Evolutionary conservation across 192 early-diverging fungal genomes (phyloP), one percentile per base, ranked within the genome.

Genomic region (Funneliformis mosseae): DNA sequence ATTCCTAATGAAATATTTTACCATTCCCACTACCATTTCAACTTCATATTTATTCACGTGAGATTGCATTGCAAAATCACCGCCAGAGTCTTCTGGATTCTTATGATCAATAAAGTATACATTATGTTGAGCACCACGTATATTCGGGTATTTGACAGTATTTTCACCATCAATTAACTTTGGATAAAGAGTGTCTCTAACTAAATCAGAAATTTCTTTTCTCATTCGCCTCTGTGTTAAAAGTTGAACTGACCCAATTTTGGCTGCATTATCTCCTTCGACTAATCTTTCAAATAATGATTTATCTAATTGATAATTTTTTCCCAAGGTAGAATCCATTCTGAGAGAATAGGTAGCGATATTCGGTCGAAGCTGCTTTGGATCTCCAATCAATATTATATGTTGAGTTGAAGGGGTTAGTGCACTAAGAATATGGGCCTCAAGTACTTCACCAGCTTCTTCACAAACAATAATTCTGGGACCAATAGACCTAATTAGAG

Each of bases 361-460:
- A 45, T 23, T 14, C 5, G 42, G 69, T 2, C 42, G 8, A 55
- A 75, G 28, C 66, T 87, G 85, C 33, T 77, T 33, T 55, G 79
- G 82, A 50, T 90, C 86, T 16, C 89, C 89, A 60, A 91, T 91
- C 12, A 91, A 74, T 63, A 91, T 87, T 18, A 91, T 33, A 69
- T 91, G 89, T 43, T 91, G 87, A 0, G 88, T 84, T 8, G 87
- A 86, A 0, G 74, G 38, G 1, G 86, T 84, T 1, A 91, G 82
- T 1, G 87, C 79, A 1, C 85, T 79, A 8, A 90, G 62, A 69
- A 90, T 88, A 59, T 90, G 89, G 0, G 89, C 85, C 72, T 90
- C 89, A 3, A 90, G 68, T 18, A 90, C 87, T 78, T 90, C 88
- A 18, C 87, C 90, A 0, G 90, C 90, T 78, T 91, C 90, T 82